These are phyloP conservation scores for Saccharomycopsis fibuligera DNA, from an alignment of 805 yeast species.

Conservation along the genomic window DNA sequence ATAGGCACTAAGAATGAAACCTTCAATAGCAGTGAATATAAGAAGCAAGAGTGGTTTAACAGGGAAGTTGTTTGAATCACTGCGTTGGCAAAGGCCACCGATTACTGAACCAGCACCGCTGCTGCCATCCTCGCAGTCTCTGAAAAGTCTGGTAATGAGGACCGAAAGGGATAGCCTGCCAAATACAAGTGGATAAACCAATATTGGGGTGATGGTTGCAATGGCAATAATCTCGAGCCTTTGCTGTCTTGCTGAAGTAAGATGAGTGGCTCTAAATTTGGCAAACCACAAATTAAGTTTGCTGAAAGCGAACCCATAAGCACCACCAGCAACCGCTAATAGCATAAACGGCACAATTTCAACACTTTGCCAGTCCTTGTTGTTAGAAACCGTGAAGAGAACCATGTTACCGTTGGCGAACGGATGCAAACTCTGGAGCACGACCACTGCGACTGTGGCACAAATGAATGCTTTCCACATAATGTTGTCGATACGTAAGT, in stretches of 20 bases:
- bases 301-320: conserved; percentile 51
- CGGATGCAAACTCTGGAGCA: conserved; percentile 47
- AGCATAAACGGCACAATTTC: conserved; percentile 69
- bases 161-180: conserved; percentile 50
- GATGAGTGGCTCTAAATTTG: conserved; percentile 24
- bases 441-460: conserved; percentile 65
- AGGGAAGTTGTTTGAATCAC: conserved; percentile 17
- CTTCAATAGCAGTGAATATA: conserved; percentile 39
- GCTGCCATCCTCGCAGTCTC: conserved; percentile 47
- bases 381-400: conserved; percentile 62
- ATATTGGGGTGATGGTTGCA: conserved; percentile 44
- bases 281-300: conserved; percentile 42
- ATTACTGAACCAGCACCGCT: conserved; percentile 24
- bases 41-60: conserved; percentile 25
- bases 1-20: conserved; percentile 56
- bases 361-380: conserved; percentile 63
- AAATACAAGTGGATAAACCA: conserved; percentile 50
- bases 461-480: conserved; percentile 84
- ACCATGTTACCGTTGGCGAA: conserved; percentile 39
- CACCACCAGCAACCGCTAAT: conserved; percentile 66
- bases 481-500: conserved; percentile 52
- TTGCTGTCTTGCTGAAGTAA: conserved; percentile 26
- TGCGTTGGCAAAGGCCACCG: conserved; percentile 26
- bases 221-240: conserved; percentile 43
- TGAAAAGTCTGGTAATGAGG: conserved; percentile 50